Conservation (phyloP, 2,329 filamentous ascomycete species). For the Metarhizium guizhouense region DNA sequence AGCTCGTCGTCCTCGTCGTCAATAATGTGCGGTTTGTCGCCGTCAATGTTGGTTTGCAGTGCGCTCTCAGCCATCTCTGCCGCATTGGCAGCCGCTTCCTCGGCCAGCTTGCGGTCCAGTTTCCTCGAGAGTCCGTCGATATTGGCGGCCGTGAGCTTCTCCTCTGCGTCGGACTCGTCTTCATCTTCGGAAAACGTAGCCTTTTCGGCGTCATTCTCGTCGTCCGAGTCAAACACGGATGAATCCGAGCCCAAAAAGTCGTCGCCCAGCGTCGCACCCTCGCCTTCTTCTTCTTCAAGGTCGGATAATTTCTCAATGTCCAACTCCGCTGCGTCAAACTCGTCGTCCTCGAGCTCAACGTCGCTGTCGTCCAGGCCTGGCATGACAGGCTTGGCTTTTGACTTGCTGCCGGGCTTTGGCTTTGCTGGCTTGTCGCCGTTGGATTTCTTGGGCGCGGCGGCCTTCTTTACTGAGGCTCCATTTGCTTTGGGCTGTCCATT, state of each 20-base stretch:
- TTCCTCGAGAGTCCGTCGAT: conserved; percentile 86
- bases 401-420: conserved; percentile 23
- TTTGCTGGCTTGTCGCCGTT: conserved; percentile 25
- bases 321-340: conserved; percentile 37
- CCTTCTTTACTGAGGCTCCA: conserved; percentile 12
- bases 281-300: conserved; percentile 24
- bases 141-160: conserved; percentile 88
- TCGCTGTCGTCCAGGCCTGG: conserved; percentile 37
- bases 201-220: conserved; percentile 38
- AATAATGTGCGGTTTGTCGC: conserved; percentile 61
- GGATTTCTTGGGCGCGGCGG: conserved; percentile 14
- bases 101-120: conserved; percentile 66
- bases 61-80: conserved; percentile 79
- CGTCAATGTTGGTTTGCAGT: conserved; percentile 87
- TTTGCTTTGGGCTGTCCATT: conserved; percentile 15
- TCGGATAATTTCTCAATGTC: conserved; percentile 30
- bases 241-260: conserved; percentile 50
- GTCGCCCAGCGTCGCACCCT: conserved; percentile 34
- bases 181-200: conserved; percentile 94
- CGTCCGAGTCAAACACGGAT: conserved; percentile 64
- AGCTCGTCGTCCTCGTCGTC: conserved; percentile 54
- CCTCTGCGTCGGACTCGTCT: conserved; percentile 78
- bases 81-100: conserved; percentile 74
- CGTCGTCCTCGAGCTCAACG: conserved; percentile 29
- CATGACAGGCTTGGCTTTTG: conserved; percentile 22